Evolutionary conservation across 1,139 yeast genomes (phyloP), one percentile per base, ranked within the genome.

Genomic region (Meyerozyma elateridarum): DNA sequence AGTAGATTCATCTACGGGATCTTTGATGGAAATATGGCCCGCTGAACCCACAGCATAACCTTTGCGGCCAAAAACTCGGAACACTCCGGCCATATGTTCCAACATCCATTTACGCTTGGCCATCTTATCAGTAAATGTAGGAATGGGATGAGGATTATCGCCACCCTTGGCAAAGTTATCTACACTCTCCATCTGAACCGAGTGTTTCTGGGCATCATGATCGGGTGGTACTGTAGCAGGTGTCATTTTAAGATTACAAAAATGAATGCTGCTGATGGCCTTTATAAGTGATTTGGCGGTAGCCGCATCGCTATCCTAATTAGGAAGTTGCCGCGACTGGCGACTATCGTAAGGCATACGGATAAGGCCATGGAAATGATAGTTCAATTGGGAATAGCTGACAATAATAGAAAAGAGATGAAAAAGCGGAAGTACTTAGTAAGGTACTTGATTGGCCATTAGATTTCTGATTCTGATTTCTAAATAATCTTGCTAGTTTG

Each of bases 81-180:
- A 85, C 1, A 89, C 89, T 12, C 79, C 89, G 2, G 94, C 94
- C 79, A 81, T 73, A 48, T 84, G 93, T 51, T 83, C 75, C 36
- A 75, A 61, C 45, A 75, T 60, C 81, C 83, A 80, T 50, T 69
- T 59, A 36, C 89, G 64, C 49, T 81, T 70, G 30, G 64, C 68
- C 22, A 57, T 45, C 33, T 68, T 68, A 47, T 74, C 75, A 14
- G 48, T 37, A 50, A 80, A 79, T 29, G 48, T 45, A 5, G 89
- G 88, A 18, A 68, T 48, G 20, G 60, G 64, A 48, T 61, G 64
- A 3, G 79, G 79, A 38, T 62, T 71, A 6, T 54, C 56, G 30
- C 59, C 58, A 3, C 79, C 79, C 50, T 57, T 61, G 31, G 78
- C 62, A 27, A 73, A 60, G 45, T 73, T 73, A 42, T 72, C n/a